Evolutionary conservation across 2,329 filamentous ascomycete genomes (phyloP), one percentile per base, ranked within the genome.

Genomic region (Apiospora malaysiana): DNA sequence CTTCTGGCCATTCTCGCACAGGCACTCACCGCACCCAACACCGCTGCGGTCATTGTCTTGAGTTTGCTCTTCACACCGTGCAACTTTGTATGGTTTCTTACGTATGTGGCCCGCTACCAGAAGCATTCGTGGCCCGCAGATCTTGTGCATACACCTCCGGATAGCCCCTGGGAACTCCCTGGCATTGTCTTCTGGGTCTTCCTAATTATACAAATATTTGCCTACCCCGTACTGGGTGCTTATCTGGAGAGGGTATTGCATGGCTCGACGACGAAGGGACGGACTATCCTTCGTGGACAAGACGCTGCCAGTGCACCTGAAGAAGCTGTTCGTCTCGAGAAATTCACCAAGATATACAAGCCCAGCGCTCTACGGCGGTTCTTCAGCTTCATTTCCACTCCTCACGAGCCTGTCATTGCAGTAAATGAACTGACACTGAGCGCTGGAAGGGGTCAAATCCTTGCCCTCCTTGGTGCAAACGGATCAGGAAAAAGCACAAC

Each of bases 401-500:
- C 85, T 2, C 86, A 86, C n/a, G 87, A 91, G 47, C 90, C 90
- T 0, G 94, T 97, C 0, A 81, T 91, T n/a, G 95, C 95, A 4
- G 94, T 98, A 51, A 87, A 94, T 71, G 85, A 90, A 51, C 83
- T 98, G 47, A 92, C 87, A 68, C 84, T 98, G 66, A 87, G 88
- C 23, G 93, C 93, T 3, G 86, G 89, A 4, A 89, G 90, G 73
- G 95, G 95, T 0, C 92, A 97, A 76, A 97, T 98, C 69, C 88
- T 97, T 78, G 93, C 95, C 1, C 85, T 98, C 0, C 87, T 98
- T 0, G 95, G 95, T 47, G 94, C 94, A 7, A 98, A 98, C 78
- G 95, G 95, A 23, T 94, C 91, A 75, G 95, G 95, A 46, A 98
- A 98, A 80, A 94, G 91, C 69, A 97, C 95, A 0, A 97, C 94